Percentiles rank a stretch among this genome's conserved stretches.
Conservation (phyloP, 768 basidiomycete genomes). For the Tricholoma matsutake region DNA sequence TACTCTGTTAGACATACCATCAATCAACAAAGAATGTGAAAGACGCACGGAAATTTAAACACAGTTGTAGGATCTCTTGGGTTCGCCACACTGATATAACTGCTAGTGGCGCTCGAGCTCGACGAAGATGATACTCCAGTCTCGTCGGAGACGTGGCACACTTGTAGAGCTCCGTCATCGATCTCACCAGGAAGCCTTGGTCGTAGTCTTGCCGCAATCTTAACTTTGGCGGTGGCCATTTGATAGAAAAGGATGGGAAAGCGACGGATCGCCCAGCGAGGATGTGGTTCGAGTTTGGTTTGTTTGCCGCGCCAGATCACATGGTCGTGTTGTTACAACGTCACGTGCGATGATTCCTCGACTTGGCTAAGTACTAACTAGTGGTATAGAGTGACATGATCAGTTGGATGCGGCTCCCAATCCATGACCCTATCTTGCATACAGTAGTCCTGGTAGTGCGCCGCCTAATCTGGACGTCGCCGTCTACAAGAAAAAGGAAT, state of each 20-base stretch:
- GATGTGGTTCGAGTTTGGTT: slow-evolving; percentile 3
- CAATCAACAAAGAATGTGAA: not conserved
- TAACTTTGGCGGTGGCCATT: slow-evolving; percentile 51
- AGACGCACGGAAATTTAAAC: slow-evolving; percentile 76
- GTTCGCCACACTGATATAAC: slow-evolving; percentile 63
- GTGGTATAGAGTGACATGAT: too few relatives aligned
- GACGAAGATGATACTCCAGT: slow-evolving; percentile 25
- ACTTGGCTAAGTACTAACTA: too few relatives aligned
- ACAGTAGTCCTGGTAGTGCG: too few relatives aligned
- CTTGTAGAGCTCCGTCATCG: slow-evolving; percentile 57
- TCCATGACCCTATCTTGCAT: too few relatives aligned
- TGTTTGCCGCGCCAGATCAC: slow-evolving; percentile 10
- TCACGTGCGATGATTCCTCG: too few relatives aligned
- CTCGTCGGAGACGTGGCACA: slow-evolving; percentile 41
- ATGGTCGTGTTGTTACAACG: slow-evolving; percentile 8
- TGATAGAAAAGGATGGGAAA: slow-evolving; percentile 13
- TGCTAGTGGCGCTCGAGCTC: slow-evolving; percentile 35
- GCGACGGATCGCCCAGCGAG: not conserved
- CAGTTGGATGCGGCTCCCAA: too few relatives aligned
- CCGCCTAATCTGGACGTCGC: too few relatives aligned
- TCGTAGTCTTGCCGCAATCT: slow-evolving; percentile 69
- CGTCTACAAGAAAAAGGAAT: too few relatives aligned
- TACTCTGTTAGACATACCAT: slow-evolving; percentile 4
- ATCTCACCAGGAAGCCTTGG: slow-evolving; percentile 61
- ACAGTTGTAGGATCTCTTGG: slow-evolving; percentile 65